Conservation (phyloP, 1,284 basidiomycete species). For the Cutaneotrichosporon sp. region DNA sequence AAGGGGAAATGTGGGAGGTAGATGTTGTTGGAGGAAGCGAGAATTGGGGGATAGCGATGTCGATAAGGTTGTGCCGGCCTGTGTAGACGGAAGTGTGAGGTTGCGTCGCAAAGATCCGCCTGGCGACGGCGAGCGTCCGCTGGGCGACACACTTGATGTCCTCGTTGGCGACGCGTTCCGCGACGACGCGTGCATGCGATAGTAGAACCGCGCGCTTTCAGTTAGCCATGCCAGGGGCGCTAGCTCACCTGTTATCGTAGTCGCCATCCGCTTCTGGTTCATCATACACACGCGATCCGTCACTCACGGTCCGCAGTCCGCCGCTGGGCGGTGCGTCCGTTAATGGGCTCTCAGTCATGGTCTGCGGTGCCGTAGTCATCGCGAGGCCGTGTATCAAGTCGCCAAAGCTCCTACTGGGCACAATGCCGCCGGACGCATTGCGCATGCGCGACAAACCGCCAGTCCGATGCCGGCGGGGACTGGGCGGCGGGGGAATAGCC, state of each 20-base stretch:
- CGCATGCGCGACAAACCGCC: constrained; percentile 34
- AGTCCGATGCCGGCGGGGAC: constrained; percentile 37
- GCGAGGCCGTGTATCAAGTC: constrained; percentile 24
- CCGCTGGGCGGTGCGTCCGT: neutral
- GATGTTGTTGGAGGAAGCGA: constrained; percentile 41
- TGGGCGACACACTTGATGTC: constrained; percentile 14
- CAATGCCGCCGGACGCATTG: constrained; percentile 28
- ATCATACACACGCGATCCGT: neutral
- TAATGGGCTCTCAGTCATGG: neutral
- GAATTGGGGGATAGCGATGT: constrained; percentile 41
- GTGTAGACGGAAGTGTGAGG: constrained; percentile 27
- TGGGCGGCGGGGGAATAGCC: constrained; percentile 38
- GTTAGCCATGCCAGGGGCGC: neutral
- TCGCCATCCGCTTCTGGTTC: constrained; percentile 13
- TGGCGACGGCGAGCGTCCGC: constrained; percentile 11
- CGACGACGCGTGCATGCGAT: constrained; percentile 35
- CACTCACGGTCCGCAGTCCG: neutral
- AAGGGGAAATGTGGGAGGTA: constrained; percentile 39
- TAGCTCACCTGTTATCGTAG: constrained; percentile 43
- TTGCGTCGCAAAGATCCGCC: constrained; percentile 18
- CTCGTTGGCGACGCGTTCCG: constrained; percentile 33
- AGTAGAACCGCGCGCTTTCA: constrained; percentile 46
- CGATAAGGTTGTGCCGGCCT: constrained; percentile 16
- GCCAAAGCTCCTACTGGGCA: constrained; percentile 35
- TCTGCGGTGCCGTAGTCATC: constrained; percentile 6